Conservation (phyloP, 176 grass and related monocot species). For the Musa troglodytarum region DNA sequence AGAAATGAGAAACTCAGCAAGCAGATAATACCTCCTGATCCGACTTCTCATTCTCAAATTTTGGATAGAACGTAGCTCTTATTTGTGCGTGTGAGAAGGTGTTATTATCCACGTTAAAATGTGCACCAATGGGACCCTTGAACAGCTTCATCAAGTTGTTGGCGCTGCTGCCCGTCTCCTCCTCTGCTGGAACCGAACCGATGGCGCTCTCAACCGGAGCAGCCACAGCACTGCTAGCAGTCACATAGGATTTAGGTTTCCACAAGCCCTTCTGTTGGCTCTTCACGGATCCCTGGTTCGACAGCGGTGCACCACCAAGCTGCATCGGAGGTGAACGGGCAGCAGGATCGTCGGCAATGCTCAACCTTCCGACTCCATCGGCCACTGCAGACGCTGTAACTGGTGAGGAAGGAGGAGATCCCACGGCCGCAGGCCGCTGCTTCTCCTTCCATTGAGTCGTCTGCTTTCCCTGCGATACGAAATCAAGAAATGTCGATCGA, state of each 20-base stretch:
- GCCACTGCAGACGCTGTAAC: background rate
- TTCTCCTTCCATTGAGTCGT: constrained; percentile 35
- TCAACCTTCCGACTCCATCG: constrained; percentile 15
- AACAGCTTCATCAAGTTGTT: constrained; percentile 35
- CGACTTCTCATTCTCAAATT: constrained; percentile 96
- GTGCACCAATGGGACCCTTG: constrained; percentile 39
- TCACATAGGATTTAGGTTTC: constrained; percentile 41
- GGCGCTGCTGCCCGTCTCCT: background rate
- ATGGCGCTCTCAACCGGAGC: background rate
- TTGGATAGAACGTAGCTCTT: constrained; percentile 92
- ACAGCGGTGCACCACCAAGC: constrained; percentile 4
- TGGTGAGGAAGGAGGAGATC: background rate
- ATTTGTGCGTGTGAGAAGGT: constrained; percentile 62
- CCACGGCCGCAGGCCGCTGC: background rate
- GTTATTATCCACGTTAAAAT: constrained; percentile 55
- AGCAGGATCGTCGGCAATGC: constrained; percentile 12
- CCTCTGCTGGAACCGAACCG: background rate
- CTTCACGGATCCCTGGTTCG: background rate
- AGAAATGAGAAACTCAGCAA: background rate
- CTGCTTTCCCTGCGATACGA: constrained; percentile 23
- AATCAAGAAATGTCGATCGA: background rate
- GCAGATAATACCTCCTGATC: constrained; percentile 60
- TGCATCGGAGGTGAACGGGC: background rate
- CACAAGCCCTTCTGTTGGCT: constrained; percentile 16
- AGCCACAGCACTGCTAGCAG: constrained; percentile 14